Conservation (phyloP, 2,329 filamentous ascomycete species). For the Apiospora malaysiana region DNA sequence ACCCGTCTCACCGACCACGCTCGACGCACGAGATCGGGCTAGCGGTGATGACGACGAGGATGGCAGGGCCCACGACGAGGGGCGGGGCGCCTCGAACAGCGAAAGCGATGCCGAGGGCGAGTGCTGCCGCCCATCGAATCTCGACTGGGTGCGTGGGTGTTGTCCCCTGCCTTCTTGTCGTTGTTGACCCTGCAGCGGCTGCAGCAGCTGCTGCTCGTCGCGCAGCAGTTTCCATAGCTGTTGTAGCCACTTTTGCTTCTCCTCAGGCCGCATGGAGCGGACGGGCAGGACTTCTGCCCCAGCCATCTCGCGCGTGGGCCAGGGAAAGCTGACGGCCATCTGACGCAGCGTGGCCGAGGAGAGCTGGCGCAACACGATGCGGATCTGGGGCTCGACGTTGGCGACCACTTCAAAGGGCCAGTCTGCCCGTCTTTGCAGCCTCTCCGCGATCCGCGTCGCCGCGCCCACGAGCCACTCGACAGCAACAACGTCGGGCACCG, state of each 20-base stretch:
- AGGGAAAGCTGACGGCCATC: constrained; percentile 45
- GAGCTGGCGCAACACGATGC: constrained; percentile 39
- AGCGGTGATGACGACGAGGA: neutral
- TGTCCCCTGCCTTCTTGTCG: neutral
- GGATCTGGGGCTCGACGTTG: constrained; percentile 38
- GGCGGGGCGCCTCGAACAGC: neutral
- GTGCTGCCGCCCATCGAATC: neutral
- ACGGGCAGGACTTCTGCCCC: constrained; percentile 42
- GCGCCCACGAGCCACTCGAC: constrained; percentile 42
- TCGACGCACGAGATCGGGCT: neutral
- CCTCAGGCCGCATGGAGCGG: neutral
- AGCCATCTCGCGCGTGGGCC: constrained; percentile 41
- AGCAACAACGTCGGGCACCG: constrained; percentile 41
- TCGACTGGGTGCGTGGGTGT: neutral
- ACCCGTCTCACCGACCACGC: constrained; percentile 23
- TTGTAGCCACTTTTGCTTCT: neutral
- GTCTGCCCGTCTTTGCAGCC: constrained; percentile 38
- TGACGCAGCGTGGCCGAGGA: constrained; percentile 38
- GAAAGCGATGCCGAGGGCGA: neutral
- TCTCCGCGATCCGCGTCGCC: constrained; percentile 35
- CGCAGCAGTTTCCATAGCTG: neutral
- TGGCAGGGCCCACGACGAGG: neutral
- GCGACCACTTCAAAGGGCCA: constrained; percentile 39
- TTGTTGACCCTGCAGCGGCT: neutral
- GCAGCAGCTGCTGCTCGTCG: neutral